Evolutionary conservation across 305 asterid species (phyloP), one percentile per base, ranked within the genome.

Genomic region (Fraxinus sp.): DNA sequence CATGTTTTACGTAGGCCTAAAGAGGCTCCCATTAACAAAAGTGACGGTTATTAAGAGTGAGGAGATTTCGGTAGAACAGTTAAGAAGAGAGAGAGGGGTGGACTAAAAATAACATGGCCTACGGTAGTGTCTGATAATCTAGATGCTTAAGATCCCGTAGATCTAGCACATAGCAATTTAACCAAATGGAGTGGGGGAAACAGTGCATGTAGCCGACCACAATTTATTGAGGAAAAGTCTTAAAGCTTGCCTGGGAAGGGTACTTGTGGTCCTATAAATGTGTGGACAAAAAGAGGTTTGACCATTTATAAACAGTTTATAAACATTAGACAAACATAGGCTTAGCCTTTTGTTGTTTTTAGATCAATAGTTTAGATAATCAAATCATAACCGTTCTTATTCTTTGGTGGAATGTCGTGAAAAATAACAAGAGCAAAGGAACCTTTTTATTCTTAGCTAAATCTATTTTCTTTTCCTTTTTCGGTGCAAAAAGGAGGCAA

Each of bases 101-200:
- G 46, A 35, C 30, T 35, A 33, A 72, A 72, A 3, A 72, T 72
- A 72, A 35, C 49, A 35, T 72, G 46, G 77, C 26, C 24, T 7
- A n/a, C 18, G 77, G 10, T 68, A 30, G 9, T 28, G 33, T 4
- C 14, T 7, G 0, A 72, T 28, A 33, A 35, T 33, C 49, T 33
- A 72, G 77, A 35, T 72, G 77, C 77, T 72, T 72, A 33, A 72
- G 52, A 72, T 32, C 43, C 49, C 5, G 5, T 24, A 68, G 37
- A 68, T 68, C 39, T 68, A 68, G 75, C 18, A 72, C 18, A 72
- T 35, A 35, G 77, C 77, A 72, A 72, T 35, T 72, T 72, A 35
- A 33, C 28, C 2, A 6, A 72, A 72, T 1, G 16, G 77, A 33
- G 46, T 35, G 30, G 77, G 13, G 1, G 39, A n/a, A 33, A 72